A percentile compares a stretch with the other conserved stretches of the same genome.
Evolutionary conservation across 2,329 filamentous ascomycete genomes (phyloP).

Genomic region (Sporothrix protearum): DNA sequence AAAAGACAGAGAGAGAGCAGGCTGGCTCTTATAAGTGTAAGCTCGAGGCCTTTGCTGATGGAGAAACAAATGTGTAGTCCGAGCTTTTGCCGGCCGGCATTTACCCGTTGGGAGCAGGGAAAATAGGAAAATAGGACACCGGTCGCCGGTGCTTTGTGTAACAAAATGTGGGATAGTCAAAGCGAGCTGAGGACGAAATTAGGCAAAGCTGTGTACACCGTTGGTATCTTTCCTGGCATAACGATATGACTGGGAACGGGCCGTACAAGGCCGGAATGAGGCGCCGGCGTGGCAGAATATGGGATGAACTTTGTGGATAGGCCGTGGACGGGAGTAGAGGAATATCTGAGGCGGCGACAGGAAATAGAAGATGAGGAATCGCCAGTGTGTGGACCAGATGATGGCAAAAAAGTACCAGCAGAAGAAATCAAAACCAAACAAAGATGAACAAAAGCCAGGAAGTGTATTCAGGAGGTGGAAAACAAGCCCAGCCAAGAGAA

Average conservation of each 20-base stretch:
- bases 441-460: background rate
- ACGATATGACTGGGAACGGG: background rate
- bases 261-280: background rate
- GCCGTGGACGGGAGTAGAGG: background rate
- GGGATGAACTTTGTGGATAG: background rate
- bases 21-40: conserved; percentile 4
- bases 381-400: background rate
- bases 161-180: background rate
- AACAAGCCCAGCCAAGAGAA: background rate
- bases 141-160: background rate
- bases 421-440: background rate
- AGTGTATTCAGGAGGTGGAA: background rate
- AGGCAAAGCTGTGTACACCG: conserved; percentile 17
- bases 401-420: background rate
- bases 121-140: background rate
- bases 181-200: background rate
- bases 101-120: background rate
- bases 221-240: background rate
- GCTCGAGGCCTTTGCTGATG: background rate
- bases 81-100: background rate
- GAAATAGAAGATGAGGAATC: background rate
- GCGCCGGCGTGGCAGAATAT: conserved; percentile 13
- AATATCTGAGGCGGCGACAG: background rate
- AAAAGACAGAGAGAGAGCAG: background rate
- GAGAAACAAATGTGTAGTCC: background rate